Conservation (phyloP, 2,329 filamentous ascomycete genomes). For the Aspergillus chevalieri region DNA sequence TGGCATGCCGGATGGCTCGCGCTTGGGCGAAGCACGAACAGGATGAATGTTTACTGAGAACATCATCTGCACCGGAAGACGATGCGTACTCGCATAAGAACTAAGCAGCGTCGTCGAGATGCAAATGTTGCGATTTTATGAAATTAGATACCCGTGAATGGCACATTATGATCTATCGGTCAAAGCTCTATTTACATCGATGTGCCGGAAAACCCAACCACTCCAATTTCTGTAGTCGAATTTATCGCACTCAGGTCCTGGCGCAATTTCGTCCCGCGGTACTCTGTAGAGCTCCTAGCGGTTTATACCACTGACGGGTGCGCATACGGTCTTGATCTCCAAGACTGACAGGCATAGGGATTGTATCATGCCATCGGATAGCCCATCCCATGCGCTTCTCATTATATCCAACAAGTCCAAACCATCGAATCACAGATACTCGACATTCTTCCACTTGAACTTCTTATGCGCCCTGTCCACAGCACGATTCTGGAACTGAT, state of each 20-base stretch:
- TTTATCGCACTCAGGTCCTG: not conserved
- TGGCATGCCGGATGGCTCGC: too few relatives aligned
- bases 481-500: constrained; percentile 76
- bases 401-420: not conserved
- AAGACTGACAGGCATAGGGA: too few relatives aligned
- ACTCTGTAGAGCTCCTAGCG: too few relatives aligned
- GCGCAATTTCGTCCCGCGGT: too few relatives aligned
- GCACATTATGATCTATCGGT: not conserved
- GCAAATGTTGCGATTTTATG: not conserved
- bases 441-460: constrained; percentile 77
- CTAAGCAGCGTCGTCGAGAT: not conserved
- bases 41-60: not conserved
- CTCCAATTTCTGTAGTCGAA: not conserved
- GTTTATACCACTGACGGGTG: too few relatives aligned
- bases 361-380: too few relatives aligned
- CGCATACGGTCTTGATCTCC: too few relatives aligned
- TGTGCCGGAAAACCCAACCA: not conserved
- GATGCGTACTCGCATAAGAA: not conserved
- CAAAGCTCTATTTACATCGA: not conserved
- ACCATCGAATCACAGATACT: constrained; percentile 47
- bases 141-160: not conserved
- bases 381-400: not conserved
- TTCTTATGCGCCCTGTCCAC: constrained; percentile 84
- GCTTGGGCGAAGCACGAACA: not conserved
- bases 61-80: not conserved